A percentile compares a stretch with the other conserved stretches of the same genome.
Conservation (phyloP, 1,139 yeast species). For the Yamadazyma pseudoaaseri region DNA sequence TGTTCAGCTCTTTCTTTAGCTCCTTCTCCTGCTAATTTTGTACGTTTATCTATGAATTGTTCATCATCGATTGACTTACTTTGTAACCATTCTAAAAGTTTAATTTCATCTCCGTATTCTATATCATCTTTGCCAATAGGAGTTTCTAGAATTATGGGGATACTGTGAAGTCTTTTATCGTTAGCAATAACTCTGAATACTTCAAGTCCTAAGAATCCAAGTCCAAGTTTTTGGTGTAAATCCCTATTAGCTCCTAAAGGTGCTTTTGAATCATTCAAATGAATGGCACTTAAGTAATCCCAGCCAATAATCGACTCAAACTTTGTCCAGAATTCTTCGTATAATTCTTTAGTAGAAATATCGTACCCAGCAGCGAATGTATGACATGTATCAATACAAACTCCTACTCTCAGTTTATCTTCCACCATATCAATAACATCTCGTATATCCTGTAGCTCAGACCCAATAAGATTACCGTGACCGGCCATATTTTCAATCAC, state of each 20-base stretch:
- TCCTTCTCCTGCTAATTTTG: conserved; percentile 54
- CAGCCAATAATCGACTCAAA: conserved; percentile 76
- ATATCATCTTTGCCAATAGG: conserved; percentile 65
- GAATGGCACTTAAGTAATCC: conserved; percentile 75
- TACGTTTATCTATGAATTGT: conserved; percentile 51
- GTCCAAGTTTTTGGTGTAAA: conserved; percentile 85
- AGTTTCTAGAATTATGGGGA: conserved; percentile 89
- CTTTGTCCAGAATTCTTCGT: conserved; percentile 65
- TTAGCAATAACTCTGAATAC: conserved; percentile 78
- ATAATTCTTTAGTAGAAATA: conserved; percentile 53
- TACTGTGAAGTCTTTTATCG: conserved; percentile 52
- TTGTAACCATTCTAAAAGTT: conserved; percentile 66
- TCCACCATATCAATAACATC: conserved; percentile 75
- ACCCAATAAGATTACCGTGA: conserved; percentile 87
- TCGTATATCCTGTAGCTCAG: conserved; percentile 70
- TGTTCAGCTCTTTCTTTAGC: conserved; percentile 56
- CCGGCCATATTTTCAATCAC: conserved; percentile 99
- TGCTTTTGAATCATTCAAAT: conserved; percentile 91
- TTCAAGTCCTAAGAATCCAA: conserved; percentile 87
- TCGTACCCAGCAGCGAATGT: conserved; percentile 97
- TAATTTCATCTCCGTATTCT: conserved; percentile 79
- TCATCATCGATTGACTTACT: conserved; percentile 53
- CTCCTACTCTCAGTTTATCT: conserved; percentile 81
- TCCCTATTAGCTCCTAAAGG: conserved; percentile 90
- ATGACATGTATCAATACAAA: conserved; percentile 94